Evolutionary conservation across 2,329 filamentous ascomycete species (phyloP).

Genomic region (Penicillium paneum): DNA sequence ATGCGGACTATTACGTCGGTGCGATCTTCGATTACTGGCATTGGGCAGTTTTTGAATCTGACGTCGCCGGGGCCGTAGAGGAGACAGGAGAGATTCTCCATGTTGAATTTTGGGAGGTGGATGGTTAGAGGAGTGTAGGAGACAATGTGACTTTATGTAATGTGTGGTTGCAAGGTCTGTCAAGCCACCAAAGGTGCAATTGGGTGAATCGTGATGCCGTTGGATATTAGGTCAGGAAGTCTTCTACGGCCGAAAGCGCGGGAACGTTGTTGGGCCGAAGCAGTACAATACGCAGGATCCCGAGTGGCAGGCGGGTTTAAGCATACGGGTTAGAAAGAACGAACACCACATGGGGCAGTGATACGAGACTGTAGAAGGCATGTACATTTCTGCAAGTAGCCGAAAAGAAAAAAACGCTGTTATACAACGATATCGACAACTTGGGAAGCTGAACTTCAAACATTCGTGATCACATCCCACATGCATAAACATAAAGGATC

Average conservation of each 20-base stretch:
- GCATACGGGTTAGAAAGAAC: not conserved
- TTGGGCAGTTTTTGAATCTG: not conserved
- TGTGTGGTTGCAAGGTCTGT: too few species aligned
- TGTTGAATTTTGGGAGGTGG: too few species aligned
- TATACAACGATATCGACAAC: not conserved
- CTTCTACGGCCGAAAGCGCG: not conserved
- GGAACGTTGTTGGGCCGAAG: not conserved
- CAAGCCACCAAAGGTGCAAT: too few species aligned
- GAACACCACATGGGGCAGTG: not conserved
- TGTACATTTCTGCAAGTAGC: not conserved
- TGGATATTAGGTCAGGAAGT: too few species aligned
- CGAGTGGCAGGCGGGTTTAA: not conserved
- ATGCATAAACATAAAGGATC: constrained; percentile 2
- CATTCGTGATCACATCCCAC: not conserved
- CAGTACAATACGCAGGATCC: too few species aligned
- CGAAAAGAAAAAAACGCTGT: not conserved
- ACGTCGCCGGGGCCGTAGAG: too few species aligned
- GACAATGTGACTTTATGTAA: too few species aligned
- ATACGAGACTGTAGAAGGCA: not conserved
- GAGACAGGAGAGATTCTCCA: too few species aligned
- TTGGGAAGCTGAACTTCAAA: not conserved
- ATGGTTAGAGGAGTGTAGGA: too few species aligned
- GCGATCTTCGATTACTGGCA: not conserved
- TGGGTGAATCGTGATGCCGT: too few species aligned
- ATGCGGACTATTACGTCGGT: too few species aligned